A percentile compares a stretch with the other conserved stretches of the same genome.
phyloP scores from a whole-genome alignment of 306 rosid species.

The Quercus glauca region DNA sequence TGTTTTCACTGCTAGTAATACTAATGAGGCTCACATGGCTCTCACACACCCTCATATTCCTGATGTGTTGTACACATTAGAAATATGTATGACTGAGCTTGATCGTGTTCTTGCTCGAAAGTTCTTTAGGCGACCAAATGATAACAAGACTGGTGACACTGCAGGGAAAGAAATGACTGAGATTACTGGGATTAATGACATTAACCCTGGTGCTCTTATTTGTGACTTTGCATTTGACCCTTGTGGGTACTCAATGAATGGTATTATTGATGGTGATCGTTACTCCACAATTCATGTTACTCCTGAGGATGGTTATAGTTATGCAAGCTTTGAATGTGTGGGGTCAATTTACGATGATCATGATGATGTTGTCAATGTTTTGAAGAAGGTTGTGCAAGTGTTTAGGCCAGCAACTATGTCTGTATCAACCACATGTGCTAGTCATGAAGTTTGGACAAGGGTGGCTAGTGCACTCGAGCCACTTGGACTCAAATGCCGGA shows the following conservation, averaged over 20 bases:
- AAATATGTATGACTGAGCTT: constrained; percentile 95
- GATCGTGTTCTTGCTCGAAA: constrained; percentile 64
- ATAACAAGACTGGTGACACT: constrained; percentile 50
- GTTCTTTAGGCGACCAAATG: constrained; percentile 53
- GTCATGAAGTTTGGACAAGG: constrained; percentile 54
- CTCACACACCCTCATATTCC: constrained; percentile 1
- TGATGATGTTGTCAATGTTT: constrained; percentile 41
- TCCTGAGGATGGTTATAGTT: constrained; percentile 96
- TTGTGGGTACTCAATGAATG: constrained; percentile 94
- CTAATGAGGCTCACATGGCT: constrained; percentile 6
- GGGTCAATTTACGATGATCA: constrained; percentile 49
- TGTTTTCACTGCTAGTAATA: constrained; percentile 63
- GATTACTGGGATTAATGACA: constrained; percentile 62
- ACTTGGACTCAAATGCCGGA: constrained; percentile 76
- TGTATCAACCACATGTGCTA: constrained; percentile 51
- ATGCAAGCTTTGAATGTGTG: constrained; percentile 85
- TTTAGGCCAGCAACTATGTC: constrained; percentile 97
- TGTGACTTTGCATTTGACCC: constrained; percentile 93
- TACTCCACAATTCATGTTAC: constrained; percentile 95
- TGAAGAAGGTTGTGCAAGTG: constrained; percentile 74
- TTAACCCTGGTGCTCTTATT: constrained; percentile 58
- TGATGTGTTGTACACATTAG: constrained; percentile 57
- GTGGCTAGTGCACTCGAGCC: constrained; percentile 66
- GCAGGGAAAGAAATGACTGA: constrained; percentile 92
- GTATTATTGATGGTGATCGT: constrained; percentile 62